Evolutionary conservation across 1,284 basidiomycete genomes (phyloP), one percentile per base, ranked within the genome.

Genomic region (Heterobasidion irregulare): DNA sequence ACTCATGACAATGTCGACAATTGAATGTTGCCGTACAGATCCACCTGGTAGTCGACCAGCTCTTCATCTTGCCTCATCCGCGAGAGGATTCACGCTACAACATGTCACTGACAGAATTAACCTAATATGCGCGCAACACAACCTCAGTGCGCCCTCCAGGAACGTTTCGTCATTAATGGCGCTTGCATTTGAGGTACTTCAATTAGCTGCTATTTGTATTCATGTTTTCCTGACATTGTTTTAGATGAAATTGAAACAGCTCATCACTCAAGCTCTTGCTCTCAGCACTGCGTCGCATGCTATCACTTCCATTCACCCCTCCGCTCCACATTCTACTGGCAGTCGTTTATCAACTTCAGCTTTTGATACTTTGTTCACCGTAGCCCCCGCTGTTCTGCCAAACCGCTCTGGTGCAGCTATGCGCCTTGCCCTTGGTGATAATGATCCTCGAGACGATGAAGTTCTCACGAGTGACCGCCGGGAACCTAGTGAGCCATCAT

Each of bases 161-260:
- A 70, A 73, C 7, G 89, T 89, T 1, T 74, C 86, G 13, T 75
- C 81, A 6, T 72, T 92, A 4, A 78, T 91, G 75, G 80, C 83
- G 68, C 77, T 89, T 47, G 89, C 89, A 2, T 86, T 85, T 63
- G 88, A 92, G 73, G 87, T 86, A 56, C 7, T 72, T 65, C 15
- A 32, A 12, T 13, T 4, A 13, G 8, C 9, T 5, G 34, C 8
- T 35, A 19, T 34, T 12, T 7, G 10, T 12, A 7, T 15, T 15
- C 35, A 10, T 8, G 9, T 45, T 36, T 6, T 52, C n/a, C 53
- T 33, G 43, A 53, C 50, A 50, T 3, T 2, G 52, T 8, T 41
- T 32, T 55, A 90, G 88, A 85, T 86, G 8, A 89, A 89, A 65
- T 74, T 92, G 8, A 92, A 92, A 65, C 86, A 91, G 58, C 75